Evolutionary conservation across 2,329 filamentous ascomycete genomes (phyloP).

Genomic region (Claviceps digitariae): DNA sequence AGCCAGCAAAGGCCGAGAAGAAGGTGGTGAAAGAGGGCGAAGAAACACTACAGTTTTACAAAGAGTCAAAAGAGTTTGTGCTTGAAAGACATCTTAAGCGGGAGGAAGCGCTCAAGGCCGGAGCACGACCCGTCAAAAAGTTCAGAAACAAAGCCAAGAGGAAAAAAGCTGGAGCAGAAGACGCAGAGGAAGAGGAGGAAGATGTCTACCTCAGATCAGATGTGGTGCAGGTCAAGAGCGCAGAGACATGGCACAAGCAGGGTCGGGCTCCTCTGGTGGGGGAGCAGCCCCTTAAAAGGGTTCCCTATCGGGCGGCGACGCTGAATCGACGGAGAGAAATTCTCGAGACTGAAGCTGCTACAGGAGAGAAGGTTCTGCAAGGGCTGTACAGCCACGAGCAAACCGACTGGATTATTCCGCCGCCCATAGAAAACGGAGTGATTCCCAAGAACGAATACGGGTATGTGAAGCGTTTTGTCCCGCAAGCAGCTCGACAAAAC

Average conservation of each 20-base stretch:
- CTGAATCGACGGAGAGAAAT: constrained; percentile 77
- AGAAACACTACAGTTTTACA: constrained; percentile 79
- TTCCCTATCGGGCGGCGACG: constrained; percentile 84
- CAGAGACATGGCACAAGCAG: constrained; percentile 97
- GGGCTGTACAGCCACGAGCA: constrained; percentile 73
- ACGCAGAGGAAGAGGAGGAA: constrained; percentile 48
- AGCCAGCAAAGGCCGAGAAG: constrained; percentile 56
- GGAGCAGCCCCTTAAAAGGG: constrained; percentile 66
- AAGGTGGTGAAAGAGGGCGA: constrained; percentile 61
- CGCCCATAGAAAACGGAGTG: constrained; percentile 67
- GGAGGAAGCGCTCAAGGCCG: constrained; percentile 71
- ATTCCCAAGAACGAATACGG: constrained; percentile 93
- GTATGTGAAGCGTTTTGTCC: constrained; percentile 12
- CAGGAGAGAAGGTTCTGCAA: constrained; percentile 73
- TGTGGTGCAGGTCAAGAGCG: constrained; percentile 73
- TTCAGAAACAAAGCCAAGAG: constrained; percentile 68
- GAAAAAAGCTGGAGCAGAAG: constrained; percentile 21
- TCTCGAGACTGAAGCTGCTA: constrained; percentile 67
- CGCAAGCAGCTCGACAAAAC: neutral
- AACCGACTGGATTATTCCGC: constrained; percentile 90
- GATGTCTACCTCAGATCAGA: constrained; percentile 70
- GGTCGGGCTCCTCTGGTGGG: constrained; percentile 62
- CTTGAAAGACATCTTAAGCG: constrained; percentile 77
- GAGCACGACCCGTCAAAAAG: constrained; percentile 54
- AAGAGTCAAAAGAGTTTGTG: constrained; percentile 71